These are phyloP conservation scores for Pichia cephalocereana DNA, from an alignment of 805 yeast genomes.

Conservation along the genomic window DNA sequence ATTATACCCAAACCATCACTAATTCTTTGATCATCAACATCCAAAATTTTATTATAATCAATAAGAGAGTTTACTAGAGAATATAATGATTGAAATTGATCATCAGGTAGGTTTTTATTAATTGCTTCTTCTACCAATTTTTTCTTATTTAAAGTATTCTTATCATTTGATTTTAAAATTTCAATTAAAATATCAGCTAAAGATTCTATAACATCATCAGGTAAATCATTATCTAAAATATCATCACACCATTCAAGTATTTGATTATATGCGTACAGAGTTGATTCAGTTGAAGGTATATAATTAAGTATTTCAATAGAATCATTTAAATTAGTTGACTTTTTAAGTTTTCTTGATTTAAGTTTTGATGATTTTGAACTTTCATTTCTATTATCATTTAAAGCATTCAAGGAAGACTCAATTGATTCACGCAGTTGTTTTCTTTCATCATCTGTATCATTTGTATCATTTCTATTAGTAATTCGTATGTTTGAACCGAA, in stretches of 20 bases:
- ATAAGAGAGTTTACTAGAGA: constrained; percentile 38
- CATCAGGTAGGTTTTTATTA: constrained; percentile 31
- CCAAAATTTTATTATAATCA: constrained; percentile 31
- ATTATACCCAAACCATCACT: constrained; percentile 27
- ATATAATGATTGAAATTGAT: constrained; percentile 37
- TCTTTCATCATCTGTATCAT: constrained; percentile 9
- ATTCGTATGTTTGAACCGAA: constrained; percentile 38
- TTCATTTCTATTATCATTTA: constrained; percentile 3
- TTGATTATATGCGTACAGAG: constrained; percentile 41
- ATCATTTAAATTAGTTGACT: constrained; percentile 26
- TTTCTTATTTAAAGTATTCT: constrained; percentile 36
- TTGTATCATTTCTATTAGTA: too few relatives aligned
- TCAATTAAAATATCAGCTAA: constrained; percentile 62
- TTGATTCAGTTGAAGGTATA: constrained; percentile 50
- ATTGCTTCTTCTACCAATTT: constrained; percentile 44
- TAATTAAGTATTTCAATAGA: constrained; percentile 46
- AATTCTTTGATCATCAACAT: constrained; percentile 20
- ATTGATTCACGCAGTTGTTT: constrained; percentile 5
- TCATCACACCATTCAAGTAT: constrained; percentile 52
- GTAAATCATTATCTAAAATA: constrained; percentile 58
- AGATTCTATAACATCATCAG: constrained; percentile 61
- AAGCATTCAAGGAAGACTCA: not conserved
- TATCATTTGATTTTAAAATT: constrained; percentile 38
- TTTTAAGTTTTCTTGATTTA: constrained; percentile 1
- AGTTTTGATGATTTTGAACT: constrained; percentile 2